Conservation (phyloP, 1,284 basidiomycete genomes). For the Cryptococcus amylolentus region DNA sequence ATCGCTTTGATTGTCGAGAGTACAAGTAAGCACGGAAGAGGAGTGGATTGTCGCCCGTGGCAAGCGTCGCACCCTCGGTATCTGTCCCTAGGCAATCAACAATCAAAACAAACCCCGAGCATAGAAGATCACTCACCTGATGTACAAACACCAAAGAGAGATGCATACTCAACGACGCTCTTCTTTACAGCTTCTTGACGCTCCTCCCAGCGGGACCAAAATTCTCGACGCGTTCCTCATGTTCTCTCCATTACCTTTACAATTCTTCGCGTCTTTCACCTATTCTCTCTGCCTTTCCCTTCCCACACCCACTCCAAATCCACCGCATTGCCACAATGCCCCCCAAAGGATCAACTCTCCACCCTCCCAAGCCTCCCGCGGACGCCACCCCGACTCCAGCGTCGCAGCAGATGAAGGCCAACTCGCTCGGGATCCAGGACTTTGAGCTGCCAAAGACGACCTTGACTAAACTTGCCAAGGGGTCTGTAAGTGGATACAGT, state of each 20-base stretch:
- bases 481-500: conserved; percentile 52
- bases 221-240: not conserved
- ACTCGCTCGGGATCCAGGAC: conserved; percentile 60
- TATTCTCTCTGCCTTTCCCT: not conserved
- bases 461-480: conserved; percentile 78
- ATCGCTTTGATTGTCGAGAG: too few relatives aligned
- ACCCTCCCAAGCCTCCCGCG: conserved; percentile 15
- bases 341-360: conserved; percentile 25
- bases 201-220: too few relatives aligned
- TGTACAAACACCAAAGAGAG: too few relatives aligned
- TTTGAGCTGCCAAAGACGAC: conserved; percentile 78
- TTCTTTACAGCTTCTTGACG: too few relatives aligned
- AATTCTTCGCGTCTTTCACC: not conserved
- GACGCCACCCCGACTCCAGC: conserved; percentile 22
- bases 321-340: conserved; percentile 18
- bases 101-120: too few relatives aligned
- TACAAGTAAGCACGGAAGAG: too few relatives aligned
- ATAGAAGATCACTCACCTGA: too few relatives aligned
- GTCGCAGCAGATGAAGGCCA: conserved; percentile 31
- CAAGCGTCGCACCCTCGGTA: too few relatives aligned
- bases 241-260: not conserved
- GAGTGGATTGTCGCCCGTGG: too few relatives aligned
- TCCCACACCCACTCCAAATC: not conserved
- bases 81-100: too few relatives aligned
- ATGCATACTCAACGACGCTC: too few relatives aligned